Evolutionary conservation across 108 stramenopile species (phyloP).

Genomic region (Poteriospumella lacustris): DNA sequence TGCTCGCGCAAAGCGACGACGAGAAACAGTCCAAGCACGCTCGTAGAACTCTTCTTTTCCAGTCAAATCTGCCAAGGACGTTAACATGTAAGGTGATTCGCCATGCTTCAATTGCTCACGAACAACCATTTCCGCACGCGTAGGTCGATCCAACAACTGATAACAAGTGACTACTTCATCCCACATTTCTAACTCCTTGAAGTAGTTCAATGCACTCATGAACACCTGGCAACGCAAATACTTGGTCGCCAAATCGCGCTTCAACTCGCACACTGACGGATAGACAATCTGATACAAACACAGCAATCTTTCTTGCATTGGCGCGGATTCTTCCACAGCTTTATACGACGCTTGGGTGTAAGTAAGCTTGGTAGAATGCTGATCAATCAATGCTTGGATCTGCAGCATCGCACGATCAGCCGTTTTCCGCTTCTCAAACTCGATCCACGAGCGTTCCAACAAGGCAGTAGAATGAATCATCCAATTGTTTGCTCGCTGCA

Average conservation of each 20-base stretch:
- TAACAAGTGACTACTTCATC: constrained; percentile 96
- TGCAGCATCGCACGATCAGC: constrained; percentile 77
- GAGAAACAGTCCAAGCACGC: constrained; percentile 72
- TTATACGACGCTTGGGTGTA: constrained; percentile 31
- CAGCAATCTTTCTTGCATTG: constrained; percentile 71
- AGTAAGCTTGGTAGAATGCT: constrained; percentile 67
- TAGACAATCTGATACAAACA: constrained; percentile 80
- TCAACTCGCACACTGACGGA: constrained; percentile 85
- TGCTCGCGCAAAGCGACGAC: constrained; percentile 59
- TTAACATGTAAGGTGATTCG: constrained; percentile 81
- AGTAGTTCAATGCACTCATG: constrained; percentile 81
- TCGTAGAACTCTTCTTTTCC: constrained; percentile 70
- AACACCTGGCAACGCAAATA: constrained; percentile 81
- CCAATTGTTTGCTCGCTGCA: constrained; percentile 40
- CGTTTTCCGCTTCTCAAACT: constrained; percentile 63
- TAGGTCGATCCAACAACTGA: constrained; percentile 71
- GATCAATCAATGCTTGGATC: constrained; percentile 91
- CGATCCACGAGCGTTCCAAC: constrained; percentile 84
- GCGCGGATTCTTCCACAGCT: constrained; percentile 75
- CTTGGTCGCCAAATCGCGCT: constrained; percentile 79
- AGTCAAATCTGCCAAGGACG: constrained; percentile 78
- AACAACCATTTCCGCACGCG: constrained; percentile 75
- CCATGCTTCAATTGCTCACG: constrained; percentile 60
- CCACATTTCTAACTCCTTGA: constrained; percentile 88
- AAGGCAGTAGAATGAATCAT: constrained; percentile 70